A percentile compares a stretch with the other conserved stretches of the same genome.
These are phyloP conservation scores for Leucoagaricus sp. DNA, from an alignment of 1,284 basidiomycete genomes.

Conservation along the genomic window DNA sequence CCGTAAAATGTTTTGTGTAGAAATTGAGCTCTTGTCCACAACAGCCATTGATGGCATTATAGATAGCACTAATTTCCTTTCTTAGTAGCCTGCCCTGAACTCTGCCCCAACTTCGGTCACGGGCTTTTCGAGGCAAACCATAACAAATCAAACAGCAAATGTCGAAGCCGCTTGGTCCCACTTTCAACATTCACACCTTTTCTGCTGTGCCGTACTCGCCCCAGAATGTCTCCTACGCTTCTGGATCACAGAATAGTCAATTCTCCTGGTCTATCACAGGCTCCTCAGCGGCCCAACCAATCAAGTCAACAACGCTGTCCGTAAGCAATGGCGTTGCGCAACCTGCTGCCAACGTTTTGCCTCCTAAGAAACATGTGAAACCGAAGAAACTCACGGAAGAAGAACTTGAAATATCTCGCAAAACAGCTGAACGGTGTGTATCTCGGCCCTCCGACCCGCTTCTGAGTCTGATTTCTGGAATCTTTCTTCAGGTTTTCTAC, in stretches of 20 bases:
- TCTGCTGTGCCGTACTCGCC: constrained; percentile 16
- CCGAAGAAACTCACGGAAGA: constrained; percentile 43
- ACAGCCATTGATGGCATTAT: neutral
- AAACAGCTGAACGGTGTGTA: constrained; percentile 51
- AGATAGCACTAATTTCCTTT: constrained; percentile 8
- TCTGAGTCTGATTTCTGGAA: neutral
- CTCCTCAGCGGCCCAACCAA: constrained; percentile 5
- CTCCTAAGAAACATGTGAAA: constrained; percentile 27
- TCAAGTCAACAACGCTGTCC: neutral
- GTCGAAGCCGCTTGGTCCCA: constrained; percentile 46
- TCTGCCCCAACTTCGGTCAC: constrained; percentile 28
- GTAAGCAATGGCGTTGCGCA: neutral
- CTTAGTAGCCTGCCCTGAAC: constrained; percentile 31
- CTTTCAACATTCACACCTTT: constrained; percentile 22
- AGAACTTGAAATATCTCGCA: constrained; percentile 45
- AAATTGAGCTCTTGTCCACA: neutral
- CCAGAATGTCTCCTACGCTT: constrained; percentile 14
- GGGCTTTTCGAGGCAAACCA: constrained; percentile 46
- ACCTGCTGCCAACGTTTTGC: neutral
- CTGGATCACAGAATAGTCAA: constrained; percentile 18
- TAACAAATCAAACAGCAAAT: constrained; percentile 57
- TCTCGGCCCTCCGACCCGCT: neutral
- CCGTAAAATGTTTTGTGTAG: neutral
- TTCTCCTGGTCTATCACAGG: constrained; percentile 14
- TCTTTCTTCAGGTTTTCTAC: constrained; percentile 48